Evolutionary conservation across 176 grass and related monocot species (phyloP).

Genomic region (Zea luxurians): DNA sequence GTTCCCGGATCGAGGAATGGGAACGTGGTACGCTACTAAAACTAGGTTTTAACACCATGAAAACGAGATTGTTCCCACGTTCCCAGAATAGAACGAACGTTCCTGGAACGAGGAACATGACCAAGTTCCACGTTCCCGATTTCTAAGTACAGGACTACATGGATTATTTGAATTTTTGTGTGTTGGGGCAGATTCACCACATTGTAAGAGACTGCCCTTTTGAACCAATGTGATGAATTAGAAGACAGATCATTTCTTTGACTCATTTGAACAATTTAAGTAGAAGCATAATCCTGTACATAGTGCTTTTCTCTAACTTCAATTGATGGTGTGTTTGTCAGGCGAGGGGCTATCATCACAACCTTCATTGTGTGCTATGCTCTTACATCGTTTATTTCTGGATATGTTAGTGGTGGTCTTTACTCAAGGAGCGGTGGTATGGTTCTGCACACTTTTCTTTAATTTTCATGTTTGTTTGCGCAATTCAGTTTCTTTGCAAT

Average conservation of each 20-base stretch:
- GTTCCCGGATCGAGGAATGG: too few relatives aligned
- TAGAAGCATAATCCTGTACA: neutral
- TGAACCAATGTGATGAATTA: neutral
- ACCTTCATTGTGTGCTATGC: constrained; percentile 99
- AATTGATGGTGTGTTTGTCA: constrained; percentile 30
- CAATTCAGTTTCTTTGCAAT: constrained; percentile 3
- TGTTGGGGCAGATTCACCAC: too few relatives aligned
- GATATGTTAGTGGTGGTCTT: constrained; percentile 93
- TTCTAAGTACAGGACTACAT: neutral
- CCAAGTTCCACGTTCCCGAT: too few relatives aligned
- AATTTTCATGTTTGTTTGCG: neutral
- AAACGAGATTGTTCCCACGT: too few relatives aligned
- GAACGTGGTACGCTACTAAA: too few relatives aligned
- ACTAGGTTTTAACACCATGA: too few relatives aligned
- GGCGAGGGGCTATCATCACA: constrained; percentile 88
- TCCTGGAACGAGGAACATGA: too few relatives aligned
- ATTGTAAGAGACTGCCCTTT: neutral
- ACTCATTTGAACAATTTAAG: neutral
- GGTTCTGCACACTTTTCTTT: constrained; percentile 28
- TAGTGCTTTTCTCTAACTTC: constrained; percentile 33
- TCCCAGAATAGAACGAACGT: too few relatives aligned
- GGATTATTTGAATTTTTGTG: neutral
- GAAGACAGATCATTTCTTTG: neutral
- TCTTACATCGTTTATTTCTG: constrained; percentile 95
- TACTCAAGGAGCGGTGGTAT: constrained; percentile 91